A percentile compares a stretch with the other conserved stretches of the same genome.
Evolutionary conservation across 2,329 filamentous ascomycete species (phyloP).

Genomic region (Alternaria arborescens): DNA sequence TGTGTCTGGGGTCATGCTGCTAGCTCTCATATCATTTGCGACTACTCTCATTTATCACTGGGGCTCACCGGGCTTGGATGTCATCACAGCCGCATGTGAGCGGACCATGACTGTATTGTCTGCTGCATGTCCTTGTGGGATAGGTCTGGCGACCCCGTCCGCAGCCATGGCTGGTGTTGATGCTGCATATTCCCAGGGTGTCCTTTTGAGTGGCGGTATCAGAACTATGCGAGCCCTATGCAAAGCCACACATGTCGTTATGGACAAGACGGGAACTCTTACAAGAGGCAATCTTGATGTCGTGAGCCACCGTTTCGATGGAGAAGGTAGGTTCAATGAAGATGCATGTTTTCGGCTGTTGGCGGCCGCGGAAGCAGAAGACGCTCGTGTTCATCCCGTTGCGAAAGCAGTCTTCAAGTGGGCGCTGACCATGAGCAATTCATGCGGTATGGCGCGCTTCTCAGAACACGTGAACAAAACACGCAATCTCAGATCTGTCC

Average conservation of each 20-base stretch:
- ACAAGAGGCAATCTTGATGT: constrained; percentile 20
- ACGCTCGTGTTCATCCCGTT: constrained; percentile 14
- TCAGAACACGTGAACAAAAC: neutral
- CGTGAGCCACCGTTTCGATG: neutral
- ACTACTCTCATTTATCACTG: too few species aligned
- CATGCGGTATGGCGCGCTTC: neutral
- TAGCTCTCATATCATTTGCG: too few species aligned
- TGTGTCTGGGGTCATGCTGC: too few species aligned
- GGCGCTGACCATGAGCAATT: neutral
- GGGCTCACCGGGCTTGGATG: too few species aligned
- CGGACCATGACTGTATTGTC: too few species aligned
- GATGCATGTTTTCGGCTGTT: constrained; percentile 10
- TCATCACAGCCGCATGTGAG: too few species aligned
- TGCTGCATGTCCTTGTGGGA: constrained; percentile 23
- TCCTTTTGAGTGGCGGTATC: constrained; percentile 22
- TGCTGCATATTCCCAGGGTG: constrained; percentile 15
- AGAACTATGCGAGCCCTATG: constrained; percentile 16
- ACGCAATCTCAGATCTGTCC: neutral
- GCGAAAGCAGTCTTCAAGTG: constrained; percentile 19
- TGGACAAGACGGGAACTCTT: constrained; percentile 30
- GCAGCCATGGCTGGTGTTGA: constrained; percentile 27
- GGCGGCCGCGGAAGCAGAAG: constrained; percentile 16
- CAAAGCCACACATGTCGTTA: constrained; percentile 18
- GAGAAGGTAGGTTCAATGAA: neutral
- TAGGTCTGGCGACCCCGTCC: constrained; percentile 23